Conservation (phyloP, 2,329 filamentous ascomycete genomes). For the Cladobotryum protrusum region DNA sequence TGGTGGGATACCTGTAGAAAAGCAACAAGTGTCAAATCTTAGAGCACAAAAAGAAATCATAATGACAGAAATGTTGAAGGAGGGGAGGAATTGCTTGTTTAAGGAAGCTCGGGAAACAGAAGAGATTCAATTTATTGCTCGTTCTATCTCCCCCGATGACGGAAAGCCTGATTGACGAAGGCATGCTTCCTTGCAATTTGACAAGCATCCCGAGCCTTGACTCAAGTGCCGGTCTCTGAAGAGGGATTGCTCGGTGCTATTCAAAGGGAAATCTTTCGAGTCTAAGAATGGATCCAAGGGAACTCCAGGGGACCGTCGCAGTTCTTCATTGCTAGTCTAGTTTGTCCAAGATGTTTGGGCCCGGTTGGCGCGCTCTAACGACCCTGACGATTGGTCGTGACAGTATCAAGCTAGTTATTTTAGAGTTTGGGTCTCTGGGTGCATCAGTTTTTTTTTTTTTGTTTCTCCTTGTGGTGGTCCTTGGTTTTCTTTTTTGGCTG, state of each 20-base stretch:
- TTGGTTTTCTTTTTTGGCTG: not conserved
- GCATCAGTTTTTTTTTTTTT: not conserved
- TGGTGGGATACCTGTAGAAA: not conserved
- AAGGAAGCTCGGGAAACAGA: not conserved
- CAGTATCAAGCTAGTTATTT: not conserved
- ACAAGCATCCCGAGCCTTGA: not conserved
- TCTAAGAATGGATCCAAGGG: not conserved
- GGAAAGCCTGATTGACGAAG: not conserved
- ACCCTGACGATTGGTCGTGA: not conserved
- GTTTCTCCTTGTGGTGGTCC: not conserved
- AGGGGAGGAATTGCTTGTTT: not conserved
- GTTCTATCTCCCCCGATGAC: not conserved
- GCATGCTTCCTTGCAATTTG: not conserved
- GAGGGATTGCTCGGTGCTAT: too few relatives aligned
- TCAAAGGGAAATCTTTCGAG: not conserved
- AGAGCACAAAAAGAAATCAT: not conserved
- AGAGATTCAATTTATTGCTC: not conserved
- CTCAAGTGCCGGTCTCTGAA: too few relatives aligned
- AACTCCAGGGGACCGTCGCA: not conserved
- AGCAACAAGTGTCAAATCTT: not conserved
- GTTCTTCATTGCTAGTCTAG: not conserved
- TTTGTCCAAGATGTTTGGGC: not conserved
- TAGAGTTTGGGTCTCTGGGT: not conserved
- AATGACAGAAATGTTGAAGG: too few relatives aligned
- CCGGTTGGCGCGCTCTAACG: not conserved